Conservation (phyloP, 495 filamentous ascomycete genomes). For the Trichoderma asperelloides region DNA sequence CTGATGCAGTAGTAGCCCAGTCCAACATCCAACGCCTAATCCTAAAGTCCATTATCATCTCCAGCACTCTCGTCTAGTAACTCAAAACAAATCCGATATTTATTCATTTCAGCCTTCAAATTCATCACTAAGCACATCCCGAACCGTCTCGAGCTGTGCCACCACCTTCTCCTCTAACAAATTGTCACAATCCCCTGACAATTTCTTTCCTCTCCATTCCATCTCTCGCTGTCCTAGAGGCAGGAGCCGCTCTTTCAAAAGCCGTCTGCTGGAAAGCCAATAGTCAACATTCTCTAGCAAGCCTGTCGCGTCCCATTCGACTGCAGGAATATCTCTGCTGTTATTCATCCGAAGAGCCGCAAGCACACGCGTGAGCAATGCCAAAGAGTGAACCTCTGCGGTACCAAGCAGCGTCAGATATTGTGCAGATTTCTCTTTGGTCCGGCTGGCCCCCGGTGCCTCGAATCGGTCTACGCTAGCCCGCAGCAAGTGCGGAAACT, state of each 20-base stretch:
- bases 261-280: slow-evolving; percentile 52
- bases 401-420: slow-evolving; percentile 61
- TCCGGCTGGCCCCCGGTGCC: slow-evolving; percentile 37
- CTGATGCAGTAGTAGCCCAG: slow-evolving; percentile 7
- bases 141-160: slow-evolving; percentile 47
- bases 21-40: slow-evolving; percentile 6
- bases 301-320: slow-evolving; percentile 61
- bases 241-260: slow-evolving; percentile 58
- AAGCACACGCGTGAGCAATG: slow-evolving; percentile 61
- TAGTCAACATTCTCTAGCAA: slow-evolving; percentile 73
- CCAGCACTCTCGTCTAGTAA: neutral
- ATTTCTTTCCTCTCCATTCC: slow-evolving; percentile 40
- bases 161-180: slow-evolving; percentile 66
- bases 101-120: slow-evolving; percentile 19
- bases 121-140: slow-evolving; percentile 37
- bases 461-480: slow-evolving; percentile 55
- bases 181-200: slow-evolving; percentile 32
- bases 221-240: slow-evolving; percentile 63
- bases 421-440: slow-evolving; percentile 28
- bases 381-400: slow-evolving; percentile 67
- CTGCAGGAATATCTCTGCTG: slow-evolving; percentile 51
- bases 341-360: slow-evolving; percentile 51
- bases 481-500: slow-evolving; percentile 64
- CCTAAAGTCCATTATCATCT: slow-evolving; percentile 2
- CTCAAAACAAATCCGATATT: neutral